Base-by-base conservation (phyloP, 768 basidiomycete genomes). In the Mycena polygramma region DNA sequence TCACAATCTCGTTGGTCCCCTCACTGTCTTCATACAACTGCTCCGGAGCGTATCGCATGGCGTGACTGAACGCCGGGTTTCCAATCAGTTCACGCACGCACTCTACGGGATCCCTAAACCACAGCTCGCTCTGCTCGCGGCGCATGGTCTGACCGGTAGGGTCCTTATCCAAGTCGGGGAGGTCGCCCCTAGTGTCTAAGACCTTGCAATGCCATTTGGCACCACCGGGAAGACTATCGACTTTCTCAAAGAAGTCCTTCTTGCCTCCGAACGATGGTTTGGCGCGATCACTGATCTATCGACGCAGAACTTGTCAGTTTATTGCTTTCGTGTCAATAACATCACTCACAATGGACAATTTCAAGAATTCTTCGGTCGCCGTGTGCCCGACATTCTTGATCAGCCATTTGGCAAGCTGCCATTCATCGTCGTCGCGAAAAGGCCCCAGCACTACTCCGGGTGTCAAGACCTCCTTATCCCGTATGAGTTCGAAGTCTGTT, bases 401-500 rank as follows among this genome's bases (percentile, higher is more conserved):
- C n/a, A 81, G 49, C 77, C 76, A 81, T 35, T 69, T 54, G 0
- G 75, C 81, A 0, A 81, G 52, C 14, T 76, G 73, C 71, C 78
- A 79, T 30, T 82, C 77, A 10, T 77, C 76, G 41, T 70, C 61
- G 22, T 69, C 59, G 7, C 36, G 57, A 57, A 81, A 81, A 9
- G 79, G 79, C 1, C 66, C 66, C 4, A 68, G 54, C 2, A 68
- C 66, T 4, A 15, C 35, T 7, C 59, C 66, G 3, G 20, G 45
- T 30, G 41, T 68, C 66, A 68, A 68, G 7, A 68, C 49, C 30
- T 68, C 66, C 1, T 55, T 45, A 13, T 68, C 66, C 0, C 36
- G 43, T 17, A 68, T 68, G 3, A 54, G 7, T 53, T 68, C 66
- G 11, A 68, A 68, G 0, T 35, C 10, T 1, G 66, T 68, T 46